phyloP scores from a whole-genome alignment of 495 filamentous ascomycete genomes.

The Pseudoneurospora amorphoporcata region DNA sequence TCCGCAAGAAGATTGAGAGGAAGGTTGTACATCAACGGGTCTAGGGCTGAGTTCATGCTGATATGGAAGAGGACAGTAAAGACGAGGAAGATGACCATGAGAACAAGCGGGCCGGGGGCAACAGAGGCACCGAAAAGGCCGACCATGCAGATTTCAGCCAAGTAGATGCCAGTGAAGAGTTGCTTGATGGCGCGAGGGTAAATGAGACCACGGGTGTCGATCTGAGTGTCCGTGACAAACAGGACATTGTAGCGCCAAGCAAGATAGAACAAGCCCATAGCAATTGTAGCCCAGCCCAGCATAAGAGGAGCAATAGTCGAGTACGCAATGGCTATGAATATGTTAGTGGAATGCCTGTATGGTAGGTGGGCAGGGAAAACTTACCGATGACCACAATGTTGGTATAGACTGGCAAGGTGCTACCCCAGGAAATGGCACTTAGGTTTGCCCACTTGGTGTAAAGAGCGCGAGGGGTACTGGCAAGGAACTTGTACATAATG shows the following conservation, averaged over 20 bases:
- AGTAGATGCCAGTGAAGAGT: constrained; percentile 77
- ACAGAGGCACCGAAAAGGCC: constrained; percentile 72
- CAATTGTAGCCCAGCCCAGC: constrained; percentile 75
- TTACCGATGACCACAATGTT: constrained; percentile 75
- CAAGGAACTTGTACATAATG: constrained; percentile 58
- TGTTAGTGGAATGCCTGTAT: constrained; percentile 3
- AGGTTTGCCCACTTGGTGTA: constrained; percentile 52
- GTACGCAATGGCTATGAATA: constrained; percentile 60
- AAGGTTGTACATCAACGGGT: constrained; percentile 72
- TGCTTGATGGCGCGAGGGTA: constrained; percentile 90
- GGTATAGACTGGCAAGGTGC: constrained; percentile 75
- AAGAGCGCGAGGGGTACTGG: constrained; percentile 46
- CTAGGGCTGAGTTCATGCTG: constrained; percentile 65
- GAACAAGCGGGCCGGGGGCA: constrained; percentile 64
- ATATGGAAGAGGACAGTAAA: constrained; percentile 77
- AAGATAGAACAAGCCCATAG: constrained; percentile 78
- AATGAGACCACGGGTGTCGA: constrained; percentile 85
- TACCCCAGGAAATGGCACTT: constrained; percentile 72
- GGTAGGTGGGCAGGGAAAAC: constrained; percentile 7
- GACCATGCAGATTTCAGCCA: constrained; percentile 77
- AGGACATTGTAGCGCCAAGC: constrained; percentile 94
- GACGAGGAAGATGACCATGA: constrained; percentile 75
- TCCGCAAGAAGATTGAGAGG: constrained; percentile 50
- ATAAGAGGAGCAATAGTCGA: constrained; percentile 85
- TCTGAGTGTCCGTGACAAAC: constrained; percentile 72